phyloP scores from a whole-genome alignment of 2,329 filamentous ascomycete genomes.

The Aulographum hederae region DNA sequence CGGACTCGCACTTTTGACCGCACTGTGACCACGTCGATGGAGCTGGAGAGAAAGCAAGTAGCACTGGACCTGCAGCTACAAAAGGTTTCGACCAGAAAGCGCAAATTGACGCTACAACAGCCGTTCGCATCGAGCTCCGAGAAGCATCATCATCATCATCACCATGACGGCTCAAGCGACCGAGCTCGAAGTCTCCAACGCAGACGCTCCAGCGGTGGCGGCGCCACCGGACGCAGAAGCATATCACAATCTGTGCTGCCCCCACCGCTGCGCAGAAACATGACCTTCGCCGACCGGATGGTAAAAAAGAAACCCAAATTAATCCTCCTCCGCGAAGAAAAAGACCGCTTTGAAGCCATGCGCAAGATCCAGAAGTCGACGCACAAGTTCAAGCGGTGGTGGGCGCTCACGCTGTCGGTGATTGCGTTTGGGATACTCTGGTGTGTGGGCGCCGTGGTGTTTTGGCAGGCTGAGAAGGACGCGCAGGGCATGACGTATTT shows the following conservation, averaged over 20 bases:
- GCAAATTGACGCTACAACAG: no score
- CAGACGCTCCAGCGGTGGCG: background rate
- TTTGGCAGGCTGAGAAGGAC: constrained; percentile 40
- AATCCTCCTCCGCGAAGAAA: constrained; percentile 37
- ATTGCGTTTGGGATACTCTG: constrained; percentile 56
- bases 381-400: constrained; percentile 51
- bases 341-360: constrained; percentile 63
- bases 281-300: constrained; percentile 3
- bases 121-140: background rate
- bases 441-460: constrained; percentile 63
- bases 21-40: constrained; percentile 33
- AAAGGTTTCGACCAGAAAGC: no score
- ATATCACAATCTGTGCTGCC: no score
- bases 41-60: constrained; percentile 16
- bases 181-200: no score
- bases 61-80: no score
- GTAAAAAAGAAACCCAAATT: constrained; percentile 24
- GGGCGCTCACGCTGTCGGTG: constrained; percentile 48
- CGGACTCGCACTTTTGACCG: constrained; percentile 35
- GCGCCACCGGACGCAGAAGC: no score
- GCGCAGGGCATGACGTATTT: constrained; percentile 52
- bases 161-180: no score
- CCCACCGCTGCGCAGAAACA: background rate
- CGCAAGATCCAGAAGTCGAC: constrained; percentile 55
- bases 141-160: background rate